A percentile compares a stretch with the other conserved stretches of the same genome.
Conservation (phyloP, 768 basidiomycete genomes). For the Lactarius hengduanensis region DNA sequence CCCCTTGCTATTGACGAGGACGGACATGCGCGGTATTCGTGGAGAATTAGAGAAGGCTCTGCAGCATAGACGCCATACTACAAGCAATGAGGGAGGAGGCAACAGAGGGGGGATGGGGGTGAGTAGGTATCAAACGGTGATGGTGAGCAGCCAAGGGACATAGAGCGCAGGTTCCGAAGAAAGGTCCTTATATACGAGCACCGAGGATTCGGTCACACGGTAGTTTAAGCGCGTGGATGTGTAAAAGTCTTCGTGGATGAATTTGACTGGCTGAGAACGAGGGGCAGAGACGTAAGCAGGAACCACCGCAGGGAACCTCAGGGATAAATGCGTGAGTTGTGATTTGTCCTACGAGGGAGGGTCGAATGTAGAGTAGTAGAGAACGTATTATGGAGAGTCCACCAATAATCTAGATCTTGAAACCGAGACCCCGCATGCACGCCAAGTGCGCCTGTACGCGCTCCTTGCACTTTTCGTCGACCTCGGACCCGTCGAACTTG, state of each 20-base stretch:
- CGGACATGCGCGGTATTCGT: background rate
- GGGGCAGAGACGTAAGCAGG: background rate
- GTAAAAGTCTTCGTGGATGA: background rate
- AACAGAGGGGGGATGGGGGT: background rate
- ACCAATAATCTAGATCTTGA: slow-evolving; percentile 57
- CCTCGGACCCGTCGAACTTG: slow-evolving; percentile 58
- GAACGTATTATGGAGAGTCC: background rate
- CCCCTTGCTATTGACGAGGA: background rate
- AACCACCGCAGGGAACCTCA: background rate
- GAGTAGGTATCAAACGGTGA: no score
- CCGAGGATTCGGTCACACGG: background rate
- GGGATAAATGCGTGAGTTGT: background rate
- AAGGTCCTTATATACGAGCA: background rate
- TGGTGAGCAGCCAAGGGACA: slow-evolving; percentile 7
- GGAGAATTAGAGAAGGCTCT: background rate
- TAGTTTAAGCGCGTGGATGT: background rate
- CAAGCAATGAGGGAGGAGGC: background rate
- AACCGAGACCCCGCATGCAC: slow-evolving; percentile 91
- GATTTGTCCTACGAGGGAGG: background rate
- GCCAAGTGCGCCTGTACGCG: slow-evolving; percentile 77
- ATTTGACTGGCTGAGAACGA: background rate
- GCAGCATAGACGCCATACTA: background rate
- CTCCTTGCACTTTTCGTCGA: slow-evolving; percentile 76
- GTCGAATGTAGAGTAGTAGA: no score
- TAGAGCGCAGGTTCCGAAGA: background rate